These are phyloP conservation scores for Pseudogymnoascus sp. DNA, from an alignment of 2,329 filamentous ascomycete genomes.

Conservation along the genomic window DNA sequence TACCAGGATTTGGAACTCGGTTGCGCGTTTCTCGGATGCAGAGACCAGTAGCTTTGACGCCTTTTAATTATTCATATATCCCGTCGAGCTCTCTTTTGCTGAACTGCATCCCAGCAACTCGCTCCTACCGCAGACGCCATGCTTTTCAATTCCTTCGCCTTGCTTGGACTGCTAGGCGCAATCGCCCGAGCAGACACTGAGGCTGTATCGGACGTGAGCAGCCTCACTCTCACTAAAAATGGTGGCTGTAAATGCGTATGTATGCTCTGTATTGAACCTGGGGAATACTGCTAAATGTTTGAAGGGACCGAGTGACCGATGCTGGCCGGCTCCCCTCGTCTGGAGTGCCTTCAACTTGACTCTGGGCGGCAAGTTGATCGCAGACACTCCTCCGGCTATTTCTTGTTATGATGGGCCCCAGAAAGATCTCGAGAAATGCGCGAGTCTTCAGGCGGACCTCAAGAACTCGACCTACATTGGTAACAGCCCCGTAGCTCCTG, in stretches of 20 bases:
- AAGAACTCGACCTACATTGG: constrained; percentile 30
- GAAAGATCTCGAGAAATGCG: constrained; percentile 29
- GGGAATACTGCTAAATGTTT: neutral
- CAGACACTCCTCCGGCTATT: constrained; percentile 26
- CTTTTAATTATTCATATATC: constrained; percentile 4
- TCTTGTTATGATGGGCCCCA: constrained; percentile 29
- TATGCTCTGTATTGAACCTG: neutral
- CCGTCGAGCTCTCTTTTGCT: neutral
- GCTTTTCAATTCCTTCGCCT: neutral
- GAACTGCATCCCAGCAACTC: neutral
- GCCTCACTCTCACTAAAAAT: neutral
- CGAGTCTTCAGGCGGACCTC: constrained; percentile 23
- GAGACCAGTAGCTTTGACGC: neutral
- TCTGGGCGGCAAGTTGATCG: constrained; percentile 28
- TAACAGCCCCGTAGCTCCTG: constrained; percentile 30
- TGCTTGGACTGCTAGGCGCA: neutral
- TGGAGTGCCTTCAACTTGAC: constrained; percentile 30
- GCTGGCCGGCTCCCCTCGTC: constrained; percentile 27
- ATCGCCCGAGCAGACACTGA: neutral
- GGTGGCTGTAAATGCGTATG: constrained; percentile 3
- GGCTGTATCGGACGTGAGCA: neutral
- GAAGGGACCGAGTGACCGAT: constrained; percentile 15
- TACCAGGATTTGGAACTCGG: neutral
- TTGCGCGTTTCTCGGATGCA: neutral
- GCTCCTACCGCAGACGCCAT: neutral